Evolutionary conservation across 2,329 filamentous ascomycete species (phyloP), one percentile per base, ranked within the genome.

Genomic region (Incumbomyces lentus): DNA sequence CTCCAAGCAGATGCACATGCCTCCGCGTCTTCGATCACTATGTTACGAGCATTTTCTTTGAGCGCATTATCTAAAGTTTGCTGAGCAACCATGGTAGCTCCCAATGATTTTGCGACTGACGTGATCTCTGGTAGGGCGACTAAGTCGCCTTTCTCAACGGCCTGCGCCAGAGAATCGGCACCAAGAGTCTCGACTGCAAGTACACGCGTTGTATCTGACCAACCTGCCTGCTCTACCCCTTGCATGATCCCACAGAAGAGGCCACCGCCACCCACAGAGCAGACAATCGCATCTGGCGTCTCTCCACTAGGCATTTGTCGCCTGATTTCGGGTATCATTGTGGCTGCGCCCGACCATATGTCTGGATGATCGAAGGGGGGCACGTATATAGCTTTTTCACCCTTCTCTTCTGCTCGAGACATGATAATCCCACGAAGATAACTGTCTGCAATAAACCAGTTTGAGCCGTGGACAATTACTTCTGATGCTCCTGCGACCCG

Each of bases 201-300:
- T 10, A 92, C 74, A 16, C 70, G 67, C 22, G 68, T 32, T n/a
- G 14, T 6, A 26, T 26, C 5, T 26, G 22, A 26, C 40, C 39
- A 44, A 12, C 43, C 32, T 5, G 61, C 14, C 3, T 48, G 52
- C 51, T 44, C 73, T 19, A 89, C 68, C 8, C 82, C 84, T 59
- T 81, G 71, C 64, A 84, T 76, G 44, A 93, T 67, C 2, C 86
- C 87, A 58, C 82, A 84, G 43, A 93, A 72, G 16, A 93, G 67
- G 0, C 86, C 86, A 14, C 87, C 86, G 10, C 86, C 86, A 6
- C 86, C 86, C 32, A 88, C 84, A 49, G 74, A 82, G 64, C 84
- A 89, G 37, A 90, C 74, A 10, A 93, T 70, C 2, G 74, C 83
- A 57, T 87, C 80, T 3, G 84, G 72, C 10, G 70, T 67, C 56